Percentiles rank a stretch among this genome's conserved stretches.
Evolutionary conservation across 73 alveolate genomes (phyloP).

Genomic region (Paramecium biaurelia): DNA sequence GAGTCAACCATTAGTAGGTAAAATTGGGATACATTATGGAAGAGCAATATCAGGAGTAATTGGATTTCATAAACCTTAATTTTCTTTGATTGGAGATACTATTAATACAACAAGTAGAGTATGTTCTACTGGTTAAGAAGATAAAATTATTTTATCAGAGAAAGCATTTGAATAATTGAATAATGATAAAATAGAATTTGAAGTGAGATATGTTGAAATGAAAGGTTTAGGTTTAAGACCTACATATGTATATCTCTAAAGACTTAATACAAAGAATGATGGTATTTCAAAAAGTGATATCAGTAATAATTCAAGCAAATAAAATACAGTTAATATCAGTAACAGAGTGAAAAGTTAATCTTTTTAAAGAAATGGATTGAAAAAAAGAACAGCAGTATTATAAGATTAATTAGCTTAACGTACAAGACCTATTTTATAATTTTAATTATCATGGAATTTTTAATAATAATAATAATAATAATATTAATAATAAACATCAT

Average conservation of each 20-base stretch:
- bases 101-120: constrained; percentile 60
- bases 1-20: background rate
- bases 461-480: background rate
- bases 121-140: constrained; percentile 57
- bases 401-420: background rate
- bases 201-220: background rate
- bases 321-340: background rate
- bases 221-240: constrained; percentile 32
- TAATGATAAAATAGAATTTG: constrained; percentile 3
- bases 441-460: background rate
- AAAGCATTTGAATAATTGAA: constrained; percentile 42
- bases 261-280: background rate
- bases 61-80: constrained; percentile 58
- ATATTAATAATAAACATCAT: background rate
- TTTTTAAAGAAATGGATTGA: background rate
- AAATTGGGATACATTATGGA: constrained; percentile 59
- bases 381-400: background rate
- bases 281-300: background rate
- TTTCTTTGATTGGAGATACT: constrained; percentile 58
- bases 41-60: constrained; percentile 60
- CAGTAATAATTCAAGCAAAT: background rate
- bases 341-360: background rate
- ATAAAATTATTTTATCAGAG: constrained; percentile 45
- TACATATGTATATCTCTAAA: background rate
- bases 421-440: background rate